These are phyloP conservation scores for Suillus placidus DNA, from an alignment of 768 basidiomycete species.

Conservation along the genomic window DNA sequence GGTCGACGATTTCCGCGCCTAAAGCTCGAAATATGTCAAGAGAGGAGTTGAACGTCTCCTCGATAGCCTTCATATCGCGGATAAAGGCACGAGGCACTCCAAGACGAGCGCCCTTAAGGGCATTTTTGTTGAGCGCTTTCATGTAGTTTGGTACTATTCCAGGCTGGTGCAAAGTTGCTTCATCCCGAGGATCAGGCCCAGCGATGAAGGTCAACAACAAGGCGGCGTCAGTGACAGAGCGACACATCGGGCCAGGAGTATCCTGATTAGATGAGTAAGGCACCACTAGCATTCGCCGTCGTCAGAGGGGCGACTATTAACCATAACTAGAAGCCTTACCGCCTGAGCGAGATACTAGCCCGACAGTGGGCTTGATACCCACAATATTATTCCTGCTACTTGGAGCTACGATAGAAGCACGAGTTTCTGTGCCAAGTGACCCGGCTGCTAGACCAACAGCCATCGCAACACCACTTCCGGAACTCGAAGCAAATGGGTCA, in stretches of 20 bases:
- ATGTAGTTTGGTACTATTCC: constrained; percentile 54
- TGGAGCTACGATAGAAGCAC: constrained; percentile 45
- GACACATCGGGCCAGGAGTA: constrained; percentile 59
- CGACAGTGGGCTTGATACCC: constrained; percentile 43
- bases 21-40: constrained; percentile 40
- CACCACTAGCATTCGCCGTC: constrained; percentile 43
- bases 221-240: constrained; percentile 58
- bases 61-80: constrained; percentile 22
- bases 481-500: constrained; percentile 55
- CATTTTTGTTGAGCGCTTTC: constrained; percentile 49
- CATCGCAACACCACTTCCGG: constrained; percentile 49
- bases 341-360: constrained; percentile 41
- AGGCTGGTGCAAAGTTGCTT: constrained; percentile 55
- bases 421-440: constrained; percentile 46
- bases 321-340: constrained; percentile 23
- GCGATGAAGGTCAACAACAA: constrained; percentile 55
- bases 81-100: constrained; percentile 51
- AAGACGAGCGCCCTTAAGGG: constrained; percentile 52
- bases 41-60: constrained; percentile 42
- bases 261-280: constrained; percentile 62
- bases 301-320: not conserved
- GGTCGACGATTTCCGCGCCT: constrained; percentile 53
- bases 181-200: constrained; percentile 55
- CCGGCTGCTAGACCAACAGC: constrained; percentile 43
- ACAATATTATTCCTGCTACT: constrained; percentile 41